phyloP scores from a whole-genome alignment of 805 yeast genomes.

The Monosporozyma servazzii region DNA sequence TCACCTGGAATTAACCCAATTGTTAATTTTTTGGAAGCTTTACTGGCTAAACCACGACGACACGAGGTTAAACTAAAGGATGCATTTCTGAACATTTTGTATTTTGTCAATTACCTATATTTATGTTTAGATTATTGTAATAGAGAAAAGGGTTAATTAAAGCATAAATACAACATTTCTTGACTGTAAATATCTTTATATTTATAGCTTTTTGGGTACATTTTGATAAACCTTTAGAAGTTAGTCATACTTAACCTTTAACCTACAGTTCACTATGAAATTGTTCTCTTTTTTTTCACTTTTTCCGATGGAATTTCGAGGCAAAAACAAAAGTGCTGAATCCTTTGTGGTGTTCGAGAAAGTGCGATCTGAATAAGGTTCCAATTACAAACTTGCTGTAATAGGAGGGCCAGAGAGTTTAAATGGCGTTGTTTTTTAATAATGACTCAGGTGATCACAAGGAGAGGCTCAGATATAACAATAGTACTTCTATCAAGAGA shows the following conservation, averaged over 20 bases:
- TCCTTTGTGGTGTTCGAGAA: too few species aligned
- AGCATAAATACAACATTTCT: neutral
- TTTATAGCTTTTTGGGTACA: too few species aligned
- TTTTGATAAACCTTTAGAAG: too few species aligned
- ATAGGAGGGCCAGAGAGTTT: too few species aligned
- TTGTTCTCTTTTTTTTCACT: neutral
- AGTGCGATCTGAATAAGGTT: too few species aligned
- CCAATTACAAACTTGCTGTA: too few species aligned
- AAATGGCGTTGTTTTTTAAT: too few species aligned
- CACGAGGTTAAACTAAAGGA: constrained; percentile 21
- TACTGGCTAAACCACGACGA: constrained; percentile 32
- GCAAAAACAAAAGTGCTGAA: too few species aligned
- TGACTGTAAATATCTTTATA: neutral
- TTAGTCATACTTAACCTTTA: too few species aligned
- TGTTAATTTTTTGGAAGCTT: constrained; percentile 38
- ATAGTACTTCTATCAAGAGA: too few species aligned
- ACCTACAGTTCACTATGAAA: neutral
- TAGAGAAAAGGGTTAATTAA: neutral
- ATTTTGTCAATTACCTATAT: neutral
- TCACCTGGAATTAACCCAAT: constrained; percentile 90
- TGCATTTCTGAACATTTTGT: constrained; percentile 23
- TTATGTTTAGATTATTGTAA: neutral
- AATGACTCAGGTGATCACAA: too few species aligned
- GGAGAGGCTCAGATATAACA: too few species aligned
- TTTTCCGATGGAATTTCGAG: neutral